Conservation (phyloP, 345 rosid genomes). For the Lenwebbia sp. region DNA sequence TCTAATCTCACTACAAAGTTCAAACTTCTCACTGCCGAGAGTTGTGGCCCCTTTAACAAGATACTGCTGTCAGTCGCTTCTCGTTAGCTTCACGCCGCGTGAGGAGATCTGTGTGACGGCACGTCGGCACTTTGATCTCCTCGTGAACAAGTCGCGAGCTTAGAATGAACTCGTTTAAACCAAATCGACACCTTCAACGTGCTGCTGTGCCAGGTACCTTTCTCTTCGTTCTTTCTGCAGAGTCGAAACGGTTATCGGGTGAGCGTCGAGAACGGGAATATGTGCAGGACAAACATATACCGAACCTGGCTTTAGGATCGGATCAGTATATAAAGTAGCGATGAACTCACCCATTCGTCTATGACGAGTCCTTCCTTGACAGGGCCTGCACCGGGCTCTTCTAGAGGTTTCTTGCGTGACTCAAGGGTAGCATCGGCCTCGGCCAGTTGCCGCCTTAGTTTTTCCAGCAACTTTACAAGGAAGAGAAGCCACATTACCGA, state of each 20-base stretch:
- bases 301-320: background rate
- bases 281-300: background rate
- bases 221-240: constrained; percentile 69
- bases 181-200: constrained; percentile 37
- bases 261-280: background rate
- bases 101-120: background rate
- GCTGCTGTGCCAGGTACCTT: constrained; percentile 60
- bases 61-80: background rate
- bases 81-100: background rate
- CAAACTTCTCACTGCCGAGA: background rate
- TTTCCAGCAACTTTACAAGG: constrained; percentile 33
- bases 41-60: background rate
- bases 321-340: background rate
- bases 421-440: constrained; percentile 58
- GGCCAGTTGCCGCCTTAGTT: constrained; percentile 48
- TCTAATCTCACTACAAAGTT: background rate
- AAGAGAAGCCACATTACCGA: background rate
- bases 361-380: constrained; percentile 64
- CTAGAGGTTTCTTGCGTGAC: constrained; percentile 46
- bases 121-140: background rate
- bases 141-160: background rate
- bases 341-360: constrained; percentile 58
- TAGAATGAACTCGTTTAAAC: constrained; percentile 7
- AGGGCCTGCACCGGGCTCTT: constrained; percentile 32
- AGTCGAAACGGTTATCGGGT: background rate